Conservation (phyloP, 306 rosid genomes). For the Ormosia emarginata region DNA sequence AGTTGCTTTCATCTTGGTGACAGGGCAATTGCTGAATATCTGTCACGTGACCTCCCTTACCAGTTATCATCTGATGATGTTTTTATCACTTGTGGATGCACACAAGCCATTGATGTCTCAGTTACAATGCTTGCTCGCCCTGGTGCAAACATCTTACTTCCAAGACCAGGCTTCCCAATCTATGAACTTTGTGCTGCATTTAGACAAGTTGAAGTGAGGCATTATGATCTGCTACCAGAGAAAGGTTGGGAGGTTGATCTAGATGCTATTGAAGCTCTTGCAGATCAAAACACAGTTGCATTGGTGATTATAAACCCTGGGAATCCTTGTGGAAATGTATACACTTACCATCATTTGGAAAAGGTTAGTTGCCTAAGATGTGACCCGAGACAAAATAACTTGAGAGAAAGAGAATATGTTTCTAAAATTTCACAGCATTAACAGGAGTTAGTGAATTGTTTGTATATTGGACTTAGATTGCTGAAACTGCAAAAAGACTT, state of each 20-base stretch:
- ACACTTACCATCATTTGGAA: constrained; percentile 69
- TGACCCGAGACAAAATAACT: neutral
- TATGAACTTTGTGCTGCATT: constrained; percentile 82
- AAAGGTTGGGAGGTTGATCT: constrained; percentile 89
- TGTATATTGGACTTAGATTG: constrained; percentile 49
- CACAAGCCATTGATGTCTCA: constrained; percentile 94
- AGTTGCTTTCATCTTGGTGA: constrained; percentile 11
- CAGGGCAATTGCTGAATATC: constrained; percentile 83
- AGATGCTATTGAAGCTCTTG: constrained; percentile 64
- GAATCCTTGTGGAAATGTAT: constrained; percentile 97
- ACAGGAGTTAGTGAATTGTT: constrained; percentile 2
- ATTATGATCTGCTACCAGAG: constrained; percentile 71
- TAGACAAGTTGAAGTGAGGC: constrained; percentile 71
- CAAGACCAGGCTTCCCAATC: constrained; percentile 94
- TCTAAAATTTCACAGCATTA: neutral
- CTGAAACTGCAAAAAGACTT: constrained; percentile 67
- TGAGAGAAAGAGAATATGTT: neutral
- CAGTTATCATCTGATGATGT: constrained; percentile 76
- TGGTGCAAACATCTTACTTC: constrained; percentile 82
- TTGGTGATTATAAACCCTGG: constrained; percentile 88
- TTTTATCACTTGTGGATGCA: constrained; percentile 87
- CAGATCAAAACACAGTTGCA: constrained; percentile 82
- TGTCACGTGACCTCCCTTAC: constrained; percentile 87
- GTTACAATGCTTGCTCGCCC: constrained; percentile 82
- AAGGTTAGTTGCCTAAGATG: constrained; percentile 51